phyloP scores from a whole-genome alignment of 352 stramenopile species.

The Globisporangium sylvaticum region DNA sequence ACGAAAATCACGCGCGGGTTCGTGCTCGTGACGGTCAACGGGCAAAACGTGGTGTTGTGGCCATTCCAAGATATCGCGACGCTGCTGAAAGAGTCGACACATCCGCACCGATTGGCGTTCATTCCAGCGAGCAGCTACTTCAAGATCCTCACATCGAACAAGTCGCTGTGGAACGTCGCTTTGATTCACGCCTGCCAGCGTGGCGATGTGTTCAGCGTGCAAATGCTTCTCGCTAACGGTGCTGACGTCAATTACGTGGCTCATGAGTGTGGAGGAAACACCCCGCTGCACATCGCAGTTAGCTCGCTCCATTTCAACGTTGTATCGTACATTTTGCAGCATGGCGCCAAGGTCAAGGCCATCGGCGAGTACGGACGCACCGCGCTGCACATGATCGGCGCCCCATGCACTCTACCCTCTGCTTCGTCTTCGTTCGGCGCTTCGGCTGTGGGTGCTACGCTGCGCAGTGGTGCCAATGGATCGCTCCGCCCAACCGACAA shows the following conservation, averaged over 20 bases:
- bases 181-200: slow-evolving; percentile 84
- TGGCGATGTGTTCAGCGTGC: slow-evolving; percentile 77
- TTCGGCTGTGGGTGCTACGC: slow-evolving; percentile 16
- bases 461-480: slow-evolving; percentile 18
- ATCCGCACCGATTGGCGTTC: slow-evolving; percentile 77
- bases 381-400: slow-evolving; percentile 76
- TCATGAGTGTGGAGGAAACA: slow-evolving; percentile 75
- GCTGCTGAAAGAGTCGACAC: slow-evolving; percentile 58
- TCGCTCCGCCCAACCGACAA: slow-evolving; percentile 49
- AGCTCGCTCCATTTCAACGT: slow-evolving; percentile 83
- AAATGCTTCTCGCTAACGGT: slow-evolving; percentile 86
- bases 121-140: slow-evolving; percentile 85
- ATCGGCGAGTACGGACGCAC: slow-evolving; percentile 66
- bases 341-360: slow-evolving; percentile 75
- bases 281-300: slow-evolving; percentile 74
- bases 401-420: slow-evolving; percentile 57
- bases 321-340: slow-evolving; percentile 84
- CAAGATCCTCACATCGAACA: slow-evolving; percentile 85
- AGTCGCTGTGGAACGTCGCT: slow-evolving; percentile 87
- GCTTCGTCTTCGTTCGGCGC: slow-evolving; percentile 27
- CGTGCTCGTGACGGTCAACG: slow-evolving; percentile 83
- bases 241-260: slow-evolving; percentile 87
- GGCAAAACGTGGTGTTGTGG: slow-evolving; percentile 85
- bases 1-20: slow-evolving; percentile 70
- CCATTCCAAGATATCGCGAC: slow-evolving; percentile 68